Conservation (phyloP, 2,329 filamentous ascomycete species). For the Fusarium pininemorale region DNA sequence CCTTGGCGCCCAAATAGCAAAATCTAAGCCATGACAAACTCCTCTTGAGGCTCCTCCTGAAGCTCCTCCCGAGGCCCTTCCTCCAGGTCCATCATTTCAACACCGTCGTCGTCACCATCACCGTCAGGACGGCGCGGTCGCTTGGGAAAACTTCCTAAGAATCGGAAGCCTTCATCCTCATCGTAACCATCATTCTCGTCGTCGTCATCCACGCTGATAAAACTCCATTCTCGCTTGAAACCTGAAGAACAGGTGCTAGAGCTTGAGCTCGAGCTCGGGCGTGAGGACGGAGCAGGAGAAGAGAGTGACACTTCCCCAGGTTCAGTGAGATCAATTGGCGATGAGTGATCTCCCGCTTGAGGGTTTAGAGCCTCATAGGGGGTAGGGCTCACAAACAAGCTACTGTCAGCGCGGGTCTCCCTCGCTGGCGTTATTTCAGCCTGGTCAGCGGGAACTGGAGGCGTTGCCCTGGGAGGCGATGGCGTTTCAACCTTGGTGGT, state of each 20-base stretch:
- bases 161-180: background rate
- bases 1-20: background rate
- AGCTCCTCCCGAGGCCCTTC: background rate
- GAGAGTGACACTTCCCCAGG: background rate
- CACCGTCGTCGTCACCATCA: background rate
- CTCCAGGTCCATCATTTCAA: background rate
- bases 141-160: background rate
- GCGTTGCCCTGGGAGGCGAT: background rate
- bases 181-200: background rate
- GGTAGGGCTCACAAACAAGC: conserved; percentile 28
- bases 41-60: background rate
- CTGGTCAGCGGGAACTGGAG: no score
- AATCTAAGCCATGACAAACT: background rate
- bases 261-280: background rate
- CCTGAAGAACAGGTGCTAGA: background rate
- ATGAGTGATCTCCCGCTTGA: background rate
- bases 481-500: conserved; percentile 10
- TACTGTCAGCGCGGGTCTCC: conserved; percentile 21
- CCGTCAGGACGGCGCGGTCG: background rate
- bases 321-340: background rate
- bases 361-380: conserved; percentile 3
- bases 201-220: background rate
- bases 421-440: background rate
- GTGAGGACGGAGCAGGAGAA: background rate
- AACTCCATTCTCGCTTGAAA: background rate